Evolutionary conservation across 495 filamentous ascomycete genomes (phyloP), one percentile per base, ranked within the genome.

Genomic region (Xylaria longipes): DNA sequence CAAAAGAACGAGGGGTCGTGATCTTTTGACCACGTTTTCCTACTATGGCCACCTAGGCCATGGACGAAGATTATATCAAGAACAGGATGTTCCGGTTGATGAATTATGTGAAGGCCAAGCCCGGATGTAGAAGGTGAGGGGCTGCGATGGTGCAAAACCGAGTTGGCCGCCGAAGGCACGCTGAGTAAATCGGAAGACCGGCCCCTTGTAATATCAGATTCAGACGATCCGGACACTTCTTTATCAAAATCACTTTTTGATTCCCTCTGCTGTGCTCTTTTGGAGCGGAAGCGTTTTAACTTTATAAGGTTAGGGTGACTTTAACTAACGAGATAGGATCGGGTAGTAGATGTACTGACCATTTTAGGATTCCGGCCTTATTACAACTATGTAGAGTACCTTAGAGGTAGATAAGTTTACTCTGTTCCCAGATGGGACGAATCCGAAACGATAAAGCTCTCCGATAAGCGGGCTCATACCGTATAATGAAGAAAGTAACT

Each of bases 31-130:
- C 81, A 82, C 65, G 80, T 78, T 39, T 62, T 72, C 0, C 67
- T 57, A 54, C 76, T 79, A 25, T 66, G 75, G 5, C 80, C 81
- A 22, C 81, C 80, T 25, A 83, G 62, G 2, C 81, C 81, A 74
- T 83, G 80, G 27, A 83, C 75, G 56, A 82, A 82, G 27, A 83
- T 71, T 14, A 83, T 74, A 46, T 83, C 77, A 14, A 29, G 9
- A 63, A 45, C 22, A 14, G 61, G 25, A 29, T 50, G 17, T 7
- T 65, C 62, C 1, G 43, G 62, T 20, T 35, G 62, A 25, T 50
- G 62, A 35, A 65, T 33, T n/a, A 65, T 35, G 62, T 65, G 62
- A 48, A 65, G 45, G 22, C 62, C 62, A 9, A 65, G 17, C 11
- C 43, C 43, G 11, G 62, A 48, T 35, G 43, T 29, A 1, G 62